Conservation (phyloP, 371 early-diverging fungal genomes). For the Rhizopus arrhizus region DNA sequence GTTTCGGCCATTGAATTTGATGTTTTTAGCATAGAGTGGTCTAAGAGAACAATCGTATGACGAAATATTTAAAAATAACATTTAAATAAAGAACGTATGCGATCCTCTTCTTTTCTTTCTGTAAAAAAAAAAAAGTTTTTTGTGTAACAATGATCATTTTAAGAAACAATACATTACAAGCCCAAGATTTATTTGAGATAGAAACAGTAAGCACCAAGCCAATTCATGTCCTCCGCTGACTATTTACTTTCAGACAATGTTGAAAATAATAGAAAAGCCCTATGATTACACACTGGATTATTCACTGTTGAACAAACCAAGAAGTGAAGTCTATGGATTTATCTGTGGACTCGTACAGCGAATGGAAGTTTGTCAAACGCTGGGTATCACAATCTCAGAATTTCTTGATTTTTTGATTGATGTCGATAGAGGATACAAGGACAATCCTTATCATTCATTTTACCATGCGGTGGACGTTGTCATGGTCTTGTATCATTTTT, state of each 20-base stretch:
- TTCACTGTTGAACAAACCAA: constrained; percentile 66
- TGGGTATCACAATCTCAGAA: constrained; percentile 60
- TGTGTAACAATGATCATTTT: constrained; percentile 28
- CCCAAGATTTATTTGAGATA: constrained; percentile 25
- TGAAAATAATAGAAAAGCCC: constrained; percentile 28
- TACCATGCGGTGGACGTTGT: constrained; percentile 88
- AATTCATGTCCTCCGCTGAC: no score
- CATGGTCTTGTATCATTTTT: constrained; percentile 74
- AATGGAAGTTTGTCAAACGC: constrained; percentile 57
- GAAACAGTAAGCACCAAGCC: constrained; percentile 21
- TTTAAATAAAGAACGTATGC: no score
- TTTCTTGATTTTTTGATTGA: constrained; percentile 82
- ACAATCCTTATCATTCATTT: constrained; percentile 88
- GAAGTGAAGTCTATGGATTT: constrained; percentile 68
- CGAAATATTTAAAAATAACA: no score
- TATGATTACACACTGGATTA: constrained; percentile 56
- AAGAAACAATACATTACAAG: constrained; percentile 16
- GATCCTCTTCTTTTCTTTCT: no score
- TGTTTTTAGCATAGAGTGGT: no score
- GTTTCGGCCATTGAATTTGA: no score
- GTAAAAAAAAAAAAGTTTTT: no score
- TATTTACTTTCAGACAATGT: constrained; percentile 29
- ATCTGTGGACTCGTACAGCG: constrained; percentile 69
- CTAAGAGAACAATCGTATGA: no score
- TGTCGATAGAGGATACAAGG: constrained; percentile 73